Base-by-base conservation (phyloP, 441 rosid genomes). In the Adansonia madagascariensis region DNA sequence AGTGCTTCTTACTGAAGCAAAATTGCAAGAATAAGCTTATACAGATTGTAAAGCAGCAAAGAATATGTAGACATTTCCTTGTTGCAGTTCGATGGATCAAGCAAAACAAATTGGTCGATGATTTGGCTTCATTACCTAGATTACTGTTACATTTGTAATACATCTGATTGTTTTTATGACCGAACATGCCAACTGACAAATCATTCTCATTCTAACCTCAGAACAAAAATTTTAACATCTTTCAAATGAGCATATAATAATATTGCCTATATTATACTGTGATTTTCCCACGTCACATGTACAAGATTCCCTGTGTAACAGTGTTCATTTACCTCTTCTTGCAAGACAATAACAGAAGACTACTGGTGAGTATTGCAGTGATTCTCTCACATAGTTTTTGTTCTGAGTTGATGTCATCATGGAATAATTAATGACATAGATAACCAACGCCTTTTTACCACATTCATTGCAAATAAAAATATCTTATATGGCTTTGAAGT, bases 1-100 rank as follows among this genome's bases (percentile, higher is more conserved):
- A 57, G 31, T 56, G 61, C 9, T 56, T 56, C 61, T 56, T 3
- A 2, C 18, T 53, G 8, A 53, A 53, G 8, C 59, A 53, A 41
- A 69, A 49, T 17, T 66, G 56, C 77, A 18, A 47, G 31, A 11
- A 5, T 27, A 35, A 72, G 39, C 59, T 72, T 17, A 3, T 22
- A 12, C 4, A 46, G 71, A 68, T 46, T 66, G 77, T 79, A 31
- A 62, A 68, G 62, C 67, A 59, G 20, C 59, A 71, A 8, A 53
- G 47, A 62, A 63, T 35, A 62, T 24, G 2, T 15, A 49, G n/a
- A 66, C 10, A 53, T n/a, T 22, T 44, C 63, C 52, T 9, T 57
- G 44, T 73, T 60, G 41, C 5, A 78, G 64, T 78, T 62, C 66
- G 50, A 20, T 50, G 65, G 17, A 61, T 24, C 15, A 4, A 27